Evolutionary conservation across 2,329 filamentous ascomycete genomes (phyloP), one percentile per base, ranked within the genome.

Genomic region (Fusarium sp.): DNA sequence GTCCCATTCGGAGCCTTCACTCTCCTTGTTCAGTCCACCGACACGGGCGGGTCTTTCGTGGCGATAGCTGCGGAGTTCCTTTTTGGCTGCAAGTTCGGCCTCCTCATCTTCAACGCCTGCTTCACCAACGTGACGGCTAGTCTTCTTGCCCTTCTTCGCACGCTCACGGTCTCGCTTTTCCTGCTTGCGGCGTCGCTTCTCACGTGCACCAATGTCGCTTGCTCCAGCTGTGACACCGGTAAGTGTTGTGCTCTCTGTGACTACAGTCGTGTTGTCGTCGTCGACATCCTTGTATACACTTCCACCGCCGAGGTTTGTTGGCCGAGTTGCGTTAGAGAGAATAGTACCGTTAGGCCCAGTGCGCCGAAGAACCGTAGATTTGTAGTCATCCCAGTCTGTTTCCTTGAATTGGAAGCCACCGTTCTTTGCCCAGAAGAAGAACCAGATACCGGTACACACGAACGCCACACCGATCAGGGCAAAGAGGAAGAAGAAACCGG

Each of bases 371-470:
- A 99, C 96, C 0, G 96, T 98, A 3, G 93, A 92, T 82, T 98
- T 98, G 89, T 99, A 99, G 79, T 99, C 96, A 11, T 98, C 96
- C 96, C 96, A 99, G 83, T 99, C 96, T 41, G 90, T 87, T 72
- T 97, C 86, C 52, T 89, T 89, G 87, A 95, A 98, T 73, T 93
- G 86, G 85, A 98, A 98, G 20, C 96, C 96, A 70, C 96, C 96
- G 78, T 98, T 98, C 84, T 93, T 96, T 65, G 96, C 96, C 93
- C 94, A 97, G 88, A 97, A 97, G 89, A 99, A 98, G 88, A 99
- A 98, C 95, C 96, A 99, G 79, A 98, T 94, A 30, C 88, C 89
- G 0, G 87, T 89, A 8, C 93, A 67, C 30, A 96, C 93, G 80
- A 98, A 93, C 38, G 85, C 90, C 2, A 91, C 91, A 39, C 94